These are phyloP conservation scores for Phytophthora lateralis DNA, from an alignment of 352 stramenopile species.

Conservation along the genomic window DNA sequence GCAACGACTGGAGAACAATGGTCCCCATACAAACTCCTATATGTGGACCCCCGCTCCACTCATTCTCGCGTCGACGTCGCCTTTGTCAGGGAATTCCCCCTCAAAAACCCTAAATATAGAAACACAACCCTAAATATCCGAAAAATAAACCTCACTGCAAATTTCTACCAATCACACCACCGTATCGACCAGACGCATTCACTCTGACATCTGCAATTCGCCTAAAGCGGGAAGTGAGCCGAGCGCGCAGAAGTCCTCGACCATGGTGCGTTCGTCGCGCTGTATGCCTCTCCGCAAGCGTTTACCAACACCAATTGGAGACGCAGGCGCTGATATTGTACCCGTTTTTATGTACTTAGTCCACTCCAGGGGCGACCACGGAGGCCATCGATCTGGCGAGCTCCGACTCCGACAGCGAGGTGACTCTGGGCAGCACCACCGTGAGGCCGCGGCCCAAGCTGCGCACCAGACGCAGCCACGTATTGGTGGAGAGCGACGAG, in stretches of 20 bases:
- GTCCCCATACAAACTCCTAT: constrained; percentile 32
- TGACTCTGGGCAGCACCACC: constrained; percentile 11
- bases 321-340: neutral
- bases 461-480: constrained; percentile 32
- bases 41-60: constrained; percentile 24
- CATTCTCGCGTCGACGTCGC: constrained; percentile 33
- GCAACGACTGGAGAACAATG: constrained; percentile 20
- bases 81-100: constrained; percentile 21
- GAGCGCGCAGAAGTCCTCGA: constrained; percentile 15
- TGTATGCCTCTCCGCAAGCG: neutral
- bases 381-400: constrained; percentile 31
- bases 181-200: constrained; percentile 1
- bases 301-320: neutral
- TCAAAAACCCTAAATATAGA: constrained; percentile 9
- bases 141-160: neutral
- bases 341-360: constrained; percentile 11
- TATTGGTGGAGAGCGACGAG: constrained; percentile 12
- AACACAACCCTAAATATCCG: neutral
- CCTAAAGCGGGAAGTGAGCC: constrained; percentile 1
- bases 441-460: constrained; percentile 50
- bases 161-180: constrained; percentile 27
- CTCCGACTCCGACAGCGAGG: constrained; percentile 37
- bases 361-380: constrained; percentile 3
- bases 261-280: constrained; percentile 25
- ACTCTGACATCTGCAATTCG: constrained; percentile 14